Percentiles rank a stretch among this genome's conserved stretches.
Conservation (phyloP, 768 basidiomycete genomes). For the Fomitopsis pulvina region DNA sequence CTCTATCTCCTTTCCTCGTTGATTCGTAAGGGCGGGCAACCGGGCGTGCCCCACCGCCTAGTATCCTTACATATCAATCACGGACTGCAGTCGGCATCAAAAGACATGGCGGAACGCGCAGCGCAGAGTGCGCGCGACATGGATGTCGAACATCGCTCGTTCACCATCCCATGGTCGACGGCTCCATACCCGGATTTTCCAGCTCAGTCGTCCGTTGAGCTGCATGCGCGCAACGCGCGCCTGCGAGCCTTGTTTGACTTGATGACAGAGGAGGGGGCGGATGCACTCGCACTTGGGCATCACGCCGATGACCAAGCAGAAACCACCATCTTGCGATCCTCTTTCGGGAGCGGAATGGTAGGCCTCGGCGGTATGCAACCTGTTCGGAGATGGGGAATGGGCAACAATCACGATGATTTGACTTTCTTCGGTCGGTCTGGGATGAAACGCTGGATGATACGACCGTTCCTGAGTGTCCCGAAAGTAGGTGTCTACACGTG, state of each 20-base stretch:
- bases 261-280: slow-evolving; percentile 33
- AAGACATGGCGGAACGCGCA: slow-evolving; percentile 47
- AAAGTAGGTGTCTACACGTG: slow-evolving; percentile 46
- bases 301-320: slow-evolving; percentile 84
- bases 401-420: slow-evolving; percentile 27
- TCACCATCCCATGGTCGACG: slow-evolving; percentile 51
- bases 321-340: slow-evolving; percentile 66
- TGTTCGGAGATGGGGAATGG: slow-evolving; percentile 78
- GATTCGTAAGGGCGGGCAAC: slow-evolving; percentile 18
- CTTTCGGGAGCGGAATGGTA: slow-evolving; percentile 45
- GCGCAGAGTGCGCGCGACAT: slow-evolving; percentile 32
- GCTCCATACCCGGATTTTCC: slow-evolving; percentile 46
- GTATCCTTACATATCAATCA: slow-evolving; percentile 67
- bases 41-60: slow-evolving; percentile 22
- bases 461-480: slow-evolving; percentile 59
- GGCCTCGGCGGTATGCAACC: slow-evolving; percentile 66
- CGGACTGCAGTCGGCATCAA: slow-evolving; percentile 53
- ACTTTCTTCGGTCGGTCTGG: slow-evolving; percentile 46
- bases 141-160: slow-evolving; percentile 40
- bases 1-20: slow-evolving; percentile 56
- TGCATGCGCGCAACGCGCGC: slow-evolving; percentile 32
- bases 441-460: slow-evolving; percentile 61
- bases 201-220: not conserved
- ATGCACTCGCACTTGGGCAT: slow-evolving; percentile 60
- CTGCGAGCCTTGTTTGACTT: slow-evolving; percentile 43